Base-by-base conservation (phyloP, 257 asterid genomes). In the Solanum medicagineum region DNA sequence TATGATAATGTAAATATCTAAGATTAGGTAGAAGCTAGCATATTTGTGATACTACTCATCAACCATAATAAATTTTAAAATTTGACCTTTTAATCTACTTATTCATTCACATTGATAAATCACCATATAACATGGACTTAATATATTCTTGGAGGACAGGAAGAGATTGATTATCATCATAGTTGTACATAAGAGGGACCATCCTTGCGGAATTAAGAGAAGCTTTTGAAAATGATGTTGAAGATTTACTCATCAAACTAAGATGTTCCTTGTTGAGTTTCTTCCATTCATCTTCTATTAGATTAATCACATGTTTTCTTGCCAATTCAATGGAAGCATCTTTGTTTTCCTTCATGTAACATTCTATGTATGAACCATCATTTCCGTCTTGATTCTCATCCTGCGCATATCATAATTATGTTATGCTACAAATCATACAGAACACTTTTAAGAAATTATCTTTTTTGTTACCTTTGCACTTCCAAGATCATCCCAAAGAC, bases 251-350 rank as follows among this genome's bases (percentile, higher is more conserved):
- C 4, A 88, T 77, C 2, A 88, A 88, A 20, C 62, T 19, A n/a
- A 91, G 85, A 51, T 85, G 87, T 57, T 89, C 85, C 85, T 47
- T 66, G 84, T 92, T 92, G 5, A 92, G 86, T 14, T 26, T 32
- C 85, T 89, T 89, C 95, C 93, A 92, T 44, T 89, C 90, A 12
- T 14, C 10, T 11, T 89, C 85, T 47, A 92, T 85, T 87, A 81
- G 80, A 15, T 81, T 53, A 32, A 70, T 9, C 16, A 90, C 91
- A 63, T 83, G 86, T 26, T 87, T 81, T 73, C 86, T 81, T 1
- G 89, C 89, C 12, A 15, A 69, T 49, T 89, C 87, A 45, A 36
- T 5, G 42, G 42, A 36, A 36, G 42, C 42, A 36, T 36, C 42
- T 36, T 36, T 36, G 40, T 36, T 36, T 36, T 36, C 40, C 40